Base-by-base conservation (phyloP, 1,139 yeast species). In the Pichia sp. region DNA sequence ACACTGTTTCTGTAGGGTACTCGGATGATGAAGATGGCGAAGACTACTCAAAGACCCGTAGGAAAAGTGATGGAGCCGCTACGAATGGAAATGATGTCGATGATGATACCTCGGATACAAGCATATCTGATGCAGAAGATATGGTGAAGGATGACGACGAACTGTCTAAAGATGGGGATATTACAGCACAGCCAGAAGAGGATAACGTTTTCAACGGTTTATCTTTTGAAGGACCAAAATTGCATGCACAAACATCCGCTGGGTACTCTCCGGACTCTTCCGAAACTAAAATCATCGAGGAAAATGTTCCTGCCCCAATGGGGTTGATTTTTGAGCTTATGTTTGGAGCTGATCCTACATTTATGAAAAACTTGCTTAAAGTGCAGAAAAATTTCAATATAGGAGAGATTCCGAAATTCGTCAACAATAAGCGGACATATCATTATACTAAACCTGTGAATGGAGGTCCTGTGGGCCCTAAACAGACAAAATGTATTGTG, bases 381-480 rank as follows among this genome's bases (percentile, higher is more conserved):
- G 80, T 78, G 40, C 95, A 87, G 65, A 87, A 87, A 67, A 89
- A 89, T 69, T 75, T 78, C 55, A 89, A 88, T 54, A 77, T 92
- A 11, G 72, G 80, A 8, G 82, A 76, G 1, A 77, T 90, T 53
- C 77, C 84, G 1, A 76, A 76, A 30, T 80, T 84, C 62, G 64
- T 64, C 15, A 59, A 67, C 1, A 73, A 73, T 57, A 59, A 66
- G 50, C 79, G 99, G 59, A 74, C 76, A 45, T 92, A 85, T 67
- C 76, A 79, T 5, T 95, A 92, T 68, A 78, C 76, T 49, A 92
- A 92, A 69, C 98, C 97, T 3, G 75, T 95, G 58, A 75, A 77
- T 56, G 92, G 86, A 1, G 92, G 86, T 0, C 82, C 97, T 0
- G 82, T 95, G 56, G 99, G 99, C 0, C 99, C 99, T 7, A 93